Conservation (phyloP, 73 alveolate genomes). For the Paramecium sexaurelia region DNA sequence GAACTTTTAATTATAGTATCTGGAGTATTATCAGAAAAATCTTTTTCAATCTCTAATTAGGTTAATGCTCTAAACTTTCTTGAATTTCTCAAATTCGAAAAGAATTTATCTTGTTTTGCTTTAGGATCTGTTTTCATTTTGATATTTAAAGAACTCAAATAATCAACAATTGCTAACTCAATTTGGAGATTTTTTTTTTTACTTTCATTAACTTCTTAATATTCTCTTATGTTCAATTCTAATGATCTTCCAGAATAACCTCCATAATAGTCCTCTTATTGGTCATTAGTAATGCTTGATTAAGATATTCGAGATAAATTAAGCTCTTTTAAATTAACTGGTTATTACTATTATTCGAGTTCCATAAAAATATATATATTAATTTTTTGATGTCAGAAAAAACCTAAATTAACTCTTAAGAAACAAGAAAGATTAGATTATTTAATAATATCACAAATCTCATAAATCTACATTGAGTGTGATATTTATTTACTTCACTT, state of each 20-base stretch:
- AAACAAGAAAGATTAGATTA: too few relatives aligned
- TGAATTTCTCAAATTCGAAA: not conserved
- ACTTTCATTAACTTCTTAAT: not conserved
- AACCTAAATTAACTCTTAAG: not conserved
- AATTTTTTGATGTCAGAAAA: not conserved
- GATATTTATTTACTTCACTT: too few relatives aligned
- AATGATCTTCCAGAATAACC: constrained; percentile 25
- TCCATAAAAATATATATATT: not conserved
- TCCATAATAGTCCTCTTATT: constrained; percentile 38
- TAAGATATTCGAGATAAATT: not conserved
- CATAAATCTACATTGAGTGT: too few relatives aligned
- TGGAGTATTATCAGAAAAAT: not conserved
- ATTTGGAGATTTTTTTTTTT: constrained; percentile 12
- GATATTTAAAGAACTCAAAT: not conserved
- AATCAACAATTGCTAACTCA: not conserved
- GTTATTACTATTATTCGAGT: not conserved
- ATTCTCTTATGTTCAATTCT: not conserved
- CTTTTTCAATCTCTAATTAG: not conserved
- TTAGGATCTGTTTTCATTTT: constrained; percentile 48
- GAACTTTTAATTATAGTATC: not conserved
- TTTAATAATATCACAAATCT: too few relatives aligned
- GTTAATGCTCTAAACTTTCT: not conserved
- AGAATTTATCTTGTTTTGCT: constrained; percentile 23
- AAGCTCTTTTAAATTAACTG: constrained; percentile 28
- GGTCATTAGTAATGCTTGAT: not conserved